Evolutionary conservation across 208 protist species (phyloP).

Genomic region (Blastocrithidia nonstop): DNA sequence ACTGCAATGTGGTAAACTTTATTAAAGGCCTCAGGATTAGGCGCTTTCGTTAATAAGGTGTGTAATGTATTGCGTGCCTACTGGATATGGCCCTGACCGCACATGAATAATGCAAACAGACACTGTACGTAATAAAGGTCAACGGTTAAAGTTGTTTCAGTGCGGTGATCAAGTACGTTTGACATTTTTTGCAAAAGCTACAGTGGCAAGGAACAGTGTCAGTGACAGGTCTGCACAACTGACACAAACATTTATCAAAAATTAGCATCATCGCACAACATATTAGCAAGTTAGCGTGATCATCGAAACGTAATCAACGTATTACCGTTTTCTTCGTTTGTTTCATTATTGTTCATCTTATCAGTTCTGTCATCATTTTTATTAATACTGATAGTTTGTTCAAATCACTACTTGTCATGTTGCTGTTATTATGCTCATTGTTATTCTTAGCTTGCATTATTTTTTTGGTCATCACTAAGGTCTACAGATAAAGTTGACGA

Average conservation of each 20-base stretch:
- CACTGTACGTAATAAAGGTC: conserved; percentile 12
- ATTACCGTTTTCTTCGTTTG: no score
- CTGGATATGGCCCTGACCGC: conserved; percentile 39
- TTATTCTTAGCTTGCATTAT: not conserved
- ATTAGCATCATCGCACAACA: conserved; percentile 18
- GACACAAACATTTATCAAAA: conserved; percentile 54
- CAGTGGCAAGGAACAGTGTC: conserved; percentile 24
- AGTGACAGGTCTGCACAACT: conserved; percentile 25
- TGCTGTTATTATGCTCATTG: not conserved
- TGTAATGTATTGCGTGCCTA: conserved; percentile 25
- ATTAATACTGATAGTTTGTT: no score
- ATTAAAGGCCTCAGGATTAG: conserved; percentile 27
- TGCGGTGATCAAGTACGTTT: conserved; percentile 2
- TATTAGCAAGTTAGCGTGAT: conserved; percentile 4
- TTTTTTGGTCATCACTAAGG: not conserved
- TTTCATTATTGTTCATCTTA: no score
- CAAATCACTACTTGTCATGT: no score
- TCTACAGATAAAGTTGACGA: not conserved
- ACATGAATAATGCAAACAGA: conserved; percentile 46
- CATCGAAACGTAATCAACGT: no score
- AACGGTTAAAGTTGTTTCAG: conserved; percentile 14
- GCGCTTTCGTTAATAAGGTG: conserved; percentile 22
- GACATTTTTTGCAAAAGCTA: conserved; percentile 25
- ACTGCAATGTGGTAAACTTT: conserved; percentile 28
- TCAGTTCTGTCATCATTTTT: no score